These are phyloP conservation scores for Calonectria crousiana DNA, from an alignment of 2,329 filamentous ascomycete species.

Conservation along the genomic window DNA sequence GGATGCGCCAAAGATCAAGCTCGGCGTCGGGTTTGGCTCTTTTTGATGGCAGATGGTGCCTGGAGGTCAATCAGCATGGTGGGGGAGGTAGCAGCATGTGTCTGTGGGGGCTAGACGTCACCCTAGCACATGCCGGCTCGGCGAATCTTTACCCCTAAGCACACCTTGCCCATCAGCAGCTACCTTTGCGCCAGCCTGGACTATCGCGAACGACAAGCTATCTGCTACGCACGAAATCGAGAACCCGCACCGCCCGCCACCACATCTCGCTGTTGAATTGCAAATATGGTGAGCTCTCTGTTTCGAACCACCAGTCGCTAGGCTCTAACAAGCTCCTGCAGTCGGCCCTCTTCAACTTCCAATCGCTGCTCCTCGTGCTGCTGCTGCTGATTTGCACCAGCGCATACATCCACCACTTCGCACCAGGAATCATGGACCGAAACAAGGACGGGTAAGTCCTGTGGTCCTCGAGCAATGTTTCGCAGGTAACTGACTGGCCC, in stretches of 20 bases:
- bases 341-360: conserved; percentile 99
- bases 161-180: conserved; percentile 41
- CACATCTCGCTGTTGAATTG: background rate
- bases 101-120: conserved; percentile 42
- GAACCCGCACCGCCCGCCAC: background rate
- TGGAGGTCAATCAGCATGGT: conserved; percentile 28
- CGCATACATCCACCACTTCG: conserved; percentile 91
- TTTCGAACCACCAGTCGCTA: background rate
- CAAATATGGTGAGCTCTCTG: conserved; percentile 44
- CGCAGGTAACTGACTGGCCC: conserved; percentile 30
- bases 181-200: conserved; percentile 18
- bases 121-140: conserved; percentile 42
- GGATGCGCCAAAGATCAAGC: background rate
- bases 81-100: conserved; percentile 36
- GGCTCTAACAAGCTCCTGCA: conserved; percentile 52
- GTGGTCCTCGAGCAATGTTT: too few species aligned
- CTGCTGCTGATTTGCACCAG: conserved; percentile 96
- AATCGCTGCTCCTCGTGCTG: conserved; percentile 93
- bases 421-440: conserved; percentile 89
- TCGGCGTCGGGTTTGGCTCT: background rate
- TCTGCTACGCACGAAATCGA: conserved; percentile 9
- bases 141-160: conserved; percentile 54
- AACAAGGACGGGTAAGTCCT: conserved; percentile 86
- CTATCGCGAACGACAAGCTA: conserved; percentile 27
- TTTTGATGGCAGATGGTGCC: background rate